These are phyloP conservation scores for Microsporum audouinii DNA, from an alignment of 2,329 filamentous ascomycete genomes.

Conservation along the genomic window DNA sequence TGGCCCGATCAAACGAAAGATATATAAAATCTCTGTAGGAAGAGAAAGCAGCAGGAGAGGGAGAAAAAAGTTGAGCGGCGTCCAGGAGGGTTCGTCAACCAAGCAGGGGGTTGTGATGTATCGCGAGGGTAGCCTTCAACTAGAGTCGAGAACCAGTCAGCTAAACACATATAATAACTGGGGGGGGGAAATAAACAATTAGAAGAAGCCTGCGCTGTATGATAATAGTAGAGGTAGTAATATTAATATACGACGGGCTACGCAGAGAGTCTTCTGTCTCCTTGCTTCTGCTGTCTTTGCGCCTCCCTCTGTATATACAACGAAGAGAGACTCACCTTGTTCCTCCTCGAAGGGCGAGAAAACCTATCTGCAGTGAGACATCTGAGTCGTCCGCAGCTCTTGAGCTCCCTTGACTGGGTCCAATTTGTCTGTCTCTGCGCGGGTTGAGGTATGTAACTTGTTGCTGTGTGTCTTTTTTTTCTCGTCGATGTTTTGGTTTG, in stretches of 20 bases:
- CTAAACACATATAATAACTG: not conserved
- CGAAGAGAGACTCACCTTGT: not conserved
- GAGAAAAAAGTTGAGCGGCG: not conserved
- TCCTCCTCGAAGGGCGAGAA: not conserved
- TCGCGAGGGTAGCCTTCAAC: constrained; percentile 3
- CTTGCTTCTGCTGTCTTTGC: not conserved
- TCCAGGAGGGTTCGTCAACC: not conserved
- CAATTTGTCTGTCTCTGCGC: not conserved
- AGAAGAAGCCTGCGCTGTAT: too few relatives aligned
- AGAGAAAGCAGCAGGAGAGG: not conserved
- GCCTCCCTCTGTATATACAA: too few relatives aligned
- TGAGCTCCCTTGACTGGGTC: not conserved
- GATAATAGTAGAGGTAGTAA: too few relatives aligned
- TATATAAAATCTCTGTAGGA: too few relatives aligned
- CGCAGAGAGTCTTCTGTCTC: too few relatives aligned
- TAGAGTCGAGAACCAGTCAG: not conserved
- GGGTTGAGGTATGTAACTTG: too few relatives aligned
- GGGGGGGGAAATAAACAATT: not conserved
- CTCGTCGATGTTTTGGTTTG: too few relatives aligned
- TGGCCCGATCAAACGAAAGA: too few relatives aligned
- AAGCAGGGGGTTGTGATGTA: not conserved
- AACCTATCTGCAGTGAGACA: not conserved
- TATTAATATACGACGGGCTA: too few relatives aligned
- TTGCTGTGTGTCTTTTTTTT: too few relatives aligned
- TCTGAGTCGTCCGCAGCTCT: not conserved